Evolutionary conservation across 257 asterid species (phyloP).

Genomic region (Salvia miltiorrhiza): DNA sequence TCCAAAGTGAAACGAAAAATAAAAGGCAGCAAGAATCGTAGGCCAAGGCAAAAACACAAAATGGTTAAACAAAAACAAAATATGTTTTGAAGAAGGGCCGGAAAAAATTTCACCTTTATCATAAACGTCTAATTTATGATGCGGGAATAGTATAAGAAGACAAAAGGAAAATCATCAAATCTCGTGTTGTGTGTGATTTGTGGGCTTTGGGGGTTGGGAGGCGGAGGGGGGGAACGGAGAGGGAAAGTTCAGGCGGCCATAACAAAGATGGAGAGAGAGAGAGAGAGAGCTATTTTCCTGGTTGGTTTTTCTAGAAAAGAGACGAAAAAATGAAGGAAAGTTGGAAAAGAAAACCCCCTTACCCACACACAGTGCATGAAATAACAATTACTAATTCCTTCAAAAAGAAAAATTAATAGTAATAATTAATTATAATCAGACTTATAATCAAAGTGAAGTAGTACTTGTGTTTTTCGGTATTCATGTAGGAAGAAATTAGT

Average conservation of each 20-base stretch:
- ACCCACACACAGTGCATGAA: constrained; percentile 10
- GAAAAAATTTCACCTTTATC: constrained; percentile 34
- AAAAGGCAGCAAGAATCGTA: constrained; percentile 9
- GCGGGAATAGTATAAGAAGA: not conserved
- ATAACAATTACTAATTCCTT: too few species aligned
- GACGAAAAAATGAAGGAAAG: constrained; percentile 12
- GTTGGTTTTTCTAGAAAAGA: constrained; percentile 25
- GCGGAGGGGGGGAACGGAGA: constrained; percentile 8
- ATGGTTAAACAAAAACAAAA: not conserved
- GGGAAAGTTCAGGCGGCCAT: constrained; percentile 61
- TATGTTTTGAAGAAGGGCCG: not conserved
- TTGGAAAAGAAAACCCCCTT: constrained; percentile 15
- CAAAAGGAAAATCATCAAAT: not conserved
- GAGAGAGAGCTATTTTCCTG: constrained; percentile 18
- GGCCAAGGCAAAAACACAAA: not conserved
- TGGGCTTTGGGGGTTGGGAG: constrained; percentile 6
- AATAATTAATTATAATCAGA: constrained; percentile 8
- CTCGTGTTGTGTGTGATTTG: not conserved
- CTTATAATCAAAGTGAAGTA: not conserved
- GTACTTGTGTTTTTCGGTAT: not conserved
- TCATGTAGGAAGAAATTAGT: not conserved
- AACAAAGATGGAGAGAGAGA: constrained; percentile 18
- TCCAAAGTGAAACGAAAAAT: not conserved
- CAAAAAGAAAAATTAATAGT: too few species aligned
- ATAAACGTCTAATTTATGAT: constrained; percentile 11